Conservation (phyloP, 163 green algal species). For the Coccomyxa subellipsoidea region DNA sequence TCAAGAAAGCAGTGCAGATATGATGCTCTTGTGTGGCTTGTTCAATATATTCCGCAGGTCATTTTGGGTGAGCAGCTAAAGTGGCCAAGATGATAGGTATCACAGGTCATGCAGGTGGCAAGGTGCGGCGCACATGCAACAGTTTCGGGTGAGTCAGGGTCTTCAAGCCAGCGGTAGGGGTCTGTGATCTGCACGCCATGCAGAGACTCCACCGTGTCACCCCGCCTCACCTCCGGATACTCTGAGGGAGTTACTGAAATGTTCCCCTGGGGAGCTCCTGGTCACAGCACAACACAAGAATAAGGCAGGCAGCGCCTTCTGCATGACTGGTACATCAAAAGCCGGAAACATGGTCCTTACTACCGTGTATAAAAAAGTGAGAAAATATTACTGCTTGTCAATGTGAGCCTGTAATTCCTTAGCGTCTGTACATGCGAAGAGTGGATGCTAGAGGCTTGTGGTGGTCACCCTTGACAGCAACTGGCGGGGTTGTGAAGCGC, state of each 20-base stretch:
- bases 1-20: background rate
- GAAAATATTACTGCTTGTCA: background rate
- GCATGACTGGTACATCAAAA: background rate
- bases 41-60: background rate
- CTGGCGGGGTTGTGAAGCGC: background rate
- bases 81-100: background rate
- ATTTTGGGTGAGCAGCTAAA: too few relatives aligned
- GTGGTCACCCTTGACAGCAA: background rate
- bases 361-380: too few relatives aligned
- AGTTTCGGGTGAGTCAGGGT: conserved; percentile 79
- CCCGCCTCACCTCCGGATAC: conserved; percentile 59
- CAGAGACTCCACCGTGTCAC: conserved; percentile 64
- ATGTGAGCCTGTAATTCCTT: background rate
- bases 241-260: conserved; percentile 36
- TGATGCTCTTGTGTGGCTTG: background rate
- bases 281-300: background rate
- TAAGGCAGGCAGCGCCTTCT: background rate
- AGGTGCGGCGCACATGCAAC: conserved; percentile 46
- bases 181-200: conserved; percentile 70
- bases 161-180: conserved; percentile 88
- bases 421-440: background rate
- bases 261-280: conserved; percentile 44
- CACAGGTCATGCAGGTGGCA: background rate
- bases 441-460: background rate
- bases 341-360: background rate